These are phyloP conservation scores for Globisporangium rhizosaccharum DNA, from an alignment of 352 stramenopile species.

Conservation along the genomic window DNA sequence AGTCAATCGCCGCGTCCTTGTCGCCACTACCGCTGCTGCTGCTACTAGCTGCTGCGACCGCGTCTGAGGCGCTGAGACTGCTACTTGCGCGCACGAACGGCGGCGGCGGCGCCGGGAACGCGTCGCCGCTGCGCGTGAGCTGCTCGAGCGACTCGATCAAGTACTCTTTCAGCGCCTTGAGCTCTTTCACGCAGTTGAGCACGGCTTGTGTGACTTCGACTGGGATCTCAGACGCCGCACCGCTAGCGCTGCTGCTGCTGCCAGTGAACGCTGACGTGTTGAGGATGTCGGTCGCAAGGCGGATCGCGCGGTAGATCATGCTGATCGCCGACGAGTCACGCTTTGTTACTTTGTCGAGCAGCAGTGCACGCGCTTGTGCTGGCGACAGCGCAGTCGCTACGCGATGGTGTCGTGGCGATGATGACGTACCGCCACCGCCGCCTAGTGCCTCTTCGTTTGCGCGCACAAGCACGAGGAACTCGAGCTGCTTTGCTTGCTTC, in stretches of 20 bases:
- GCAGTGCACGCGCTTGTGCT: constrained; percentile 19
- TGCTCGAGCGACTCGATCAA: constrained; percentile 55
- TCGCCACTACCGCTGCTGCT: constrained; percentile 19
- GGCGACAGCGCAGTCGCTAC: constrained; percentile 5
- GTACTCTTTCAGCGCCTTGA: constrained; percentile 67
- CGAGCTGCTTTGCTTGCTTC: constrained; percentile 41
- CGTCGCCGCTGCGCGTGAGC: constrained; percentile 21
- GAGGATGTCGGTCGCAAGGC: constrained; percentile 59
- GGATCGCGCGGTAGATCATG: constrained; percentile 67
- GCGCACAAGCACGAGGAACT: constrained; percentile 27
- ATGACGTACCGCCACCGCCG: not conserved
- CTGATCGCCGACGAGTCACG: constrained; percentile 51
- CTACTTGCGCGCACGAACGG: constrained; percentile 14
- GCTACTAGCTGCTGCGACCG: not conserved
- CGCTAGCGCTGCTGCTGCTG: not conserved
- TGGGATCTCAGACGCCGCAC: constrained; percentile 27
- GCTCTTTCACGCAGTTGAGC: constrained; percentile 58
- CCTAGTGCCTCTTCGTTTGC: constrained; percentile 5
- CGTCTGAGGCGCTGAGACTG: too few species aligned
- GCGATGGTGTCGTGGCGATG: not conserved
- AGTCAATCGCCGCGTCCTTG: constrained; percentile 48
- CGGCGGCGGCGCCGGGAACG: constrained; percentile 14
- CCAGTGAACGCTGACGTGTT: constrained; percentile 32
- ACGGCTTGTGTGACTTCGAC: constrained; percentile 58
- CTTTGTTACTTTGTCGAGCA: constrained; percentile 52